Conservation (phyloP, 164 flowering plant genomes). For the Hamamelis virginiana region DNA sequence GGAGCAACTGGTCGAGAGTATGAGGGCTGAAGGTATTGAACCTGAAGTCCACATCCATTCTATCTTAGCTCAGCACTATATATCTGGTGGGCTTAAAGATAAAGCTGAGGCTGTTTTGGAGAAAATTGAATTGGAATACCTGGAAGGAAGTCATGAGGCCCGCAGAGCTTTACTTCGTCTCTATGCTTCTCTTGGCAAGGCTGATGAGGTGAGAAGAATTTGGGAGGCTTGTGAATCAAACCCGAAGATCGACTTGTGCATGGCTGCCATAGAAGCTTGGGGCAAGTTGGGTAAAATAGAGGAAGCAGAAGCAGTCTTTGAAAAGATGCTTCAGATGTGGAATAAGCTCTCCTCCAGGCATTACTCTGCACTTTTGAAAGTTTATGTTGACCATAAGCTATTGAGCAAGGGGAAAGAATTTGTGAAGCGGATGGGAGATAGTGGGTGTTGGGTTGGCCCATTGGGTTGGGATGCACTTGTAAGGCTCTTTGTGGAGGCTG, state of each 20-base stretch:
- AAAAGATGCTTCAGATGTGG: constrained; percentile 32
- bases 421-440: constrained; percentile 57
- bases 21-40: constrained; percentile 70
- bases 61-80: constrained; percentile 50
- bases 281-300: constrained; percentile 61
- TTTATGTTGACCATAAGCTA: constrained; percentile 61
- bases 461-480: constrained; percentile 68
- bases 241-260: constrained; percentile 28
- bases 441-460: constrained; percentile 57
- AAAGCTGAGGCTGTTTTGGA: constrained; percentile 67
- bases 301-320: constrained; percentile 73
- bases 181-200: constrained; percentile 62
- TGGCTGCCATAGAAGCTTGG: constrained; percentile 74
- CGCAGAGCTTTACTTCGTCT: constrained; percentile 47
- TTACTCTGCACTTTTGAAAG: constrained; percentile 48
- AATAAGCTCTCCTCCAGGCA: constrained; percentile 38
- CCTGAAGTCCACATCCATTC: constrained; percentile 32
- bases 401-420: constrained; percentile 68
- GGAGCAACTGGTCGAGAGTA: constrained; percentile 70
- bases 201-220: constrained; percentile 57
- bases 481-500: constrained; percentile 66
- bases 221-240: constrained; percentile 59
- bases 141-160: constrained; percentile 36
- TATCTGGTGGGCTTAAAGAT: constrained; percentile 44
- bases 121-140: constrained; percentile 61